phyloP scores from a whole-genome alignment of 108 stramenopile species.

The Cyclotella atomus region DNA sequence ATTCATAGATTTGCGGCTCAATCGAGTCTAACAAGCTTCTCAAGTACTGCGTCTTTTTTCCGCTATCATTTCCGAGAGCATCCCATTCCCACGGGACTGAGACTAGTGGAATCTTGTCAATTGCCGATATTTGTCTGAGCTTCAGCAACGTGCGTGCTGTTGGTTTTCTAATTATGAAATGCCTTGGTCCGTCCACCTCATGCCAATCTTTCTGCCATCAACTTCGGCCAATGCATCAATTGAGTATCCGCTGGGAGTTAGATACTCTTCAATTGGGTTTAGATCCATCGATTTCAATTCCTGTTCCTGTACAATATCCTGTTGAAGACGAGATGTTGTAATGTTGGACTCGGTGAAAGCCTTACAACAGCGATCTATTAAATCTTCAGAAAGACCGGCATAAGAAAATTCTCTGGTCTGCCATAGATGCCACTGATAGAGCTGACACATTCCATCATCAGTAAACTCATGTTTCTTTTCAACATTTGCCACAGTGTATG shows the following conservation, averaged over 20 bases:
- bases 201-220: neutral
- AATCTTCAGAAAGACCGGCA: neutral
- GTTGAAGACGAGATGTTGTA: conserved; percentile 11
- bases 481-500: neutral
- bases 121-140: neutral
- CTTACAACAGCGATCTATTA: neutral
- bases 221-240: conserved; percentile 18
- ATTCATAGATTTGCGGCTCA: too few relatives aligned
- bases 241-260: conserved; percentile 17
- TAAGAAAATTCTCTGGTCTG: neutral
- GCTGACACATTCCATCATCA: neutral
- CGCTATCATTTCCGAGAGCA: conserved; percentile 4
- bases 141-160: neutral
- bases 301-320: neutral
- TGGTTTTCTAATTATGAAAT: neutral
- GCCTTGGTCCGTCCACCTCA: conserved; percentile 10
- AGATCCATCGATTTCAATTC: conserved; percentile 6
- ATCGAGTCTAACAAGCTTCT: too few relatives aligned
- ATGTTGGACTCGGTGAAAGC: neutral
- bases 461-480: neutral
- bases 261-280: conserved; percentile 17
- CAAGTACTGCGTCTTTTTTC: conserved; percentile 15
- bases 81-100: conserved; percentile 36
- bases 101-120: conserved; percentile 6
- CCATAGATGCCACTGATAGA: neutral